Conservation (phyloP, 2,329 filamentous ascomycete genomes). For the Sporothrix pseudoabietina region DNA sequence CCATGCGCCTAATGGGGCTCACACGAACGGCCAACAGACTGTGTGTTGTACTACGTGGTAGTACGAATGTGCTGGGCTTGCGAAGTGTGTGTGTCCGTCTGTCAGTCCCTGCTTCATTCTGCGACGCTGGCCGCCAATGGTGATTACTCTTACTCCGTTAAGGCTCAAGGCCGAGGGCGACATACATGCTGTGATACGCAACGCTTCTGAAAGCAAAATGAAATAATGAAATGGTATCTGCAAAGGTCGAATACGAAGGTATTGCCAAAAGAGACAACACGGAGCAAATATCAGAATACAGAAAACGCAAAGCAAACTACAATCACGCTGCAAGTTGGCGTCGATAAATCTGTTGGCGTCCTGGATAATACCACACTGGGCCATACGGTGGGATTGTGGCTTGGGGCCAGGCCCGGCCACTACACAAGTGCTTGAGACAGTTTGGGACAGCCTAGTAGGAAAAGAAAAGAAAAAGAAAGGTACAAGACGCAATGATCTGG, state of each 20-base stretch:
- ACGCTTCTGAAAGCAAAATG: neutral
- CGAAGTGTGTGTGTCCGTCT: neutral
- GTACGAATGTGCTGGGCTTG: no score
- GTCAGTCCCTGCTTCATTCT: neutral
- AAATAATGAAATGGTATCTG: neutral
- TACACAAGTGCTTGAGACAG: neutral
- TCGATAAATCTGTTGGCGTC: neutral
- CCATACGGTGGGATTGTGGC: neutral
- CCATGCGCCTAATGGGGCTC: neutral
- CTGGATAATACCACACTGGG: neutral
- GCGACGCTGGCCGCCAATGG: neutral
- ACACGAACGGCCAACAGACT: neutral
- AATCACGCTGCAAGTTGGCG: neutral
- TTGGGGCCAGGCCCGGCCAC: constrained; percentile 19
- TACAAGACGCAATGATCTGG: neutral
- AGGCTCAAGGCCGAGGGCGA: neutral
- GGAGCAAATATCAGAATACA: neutral
- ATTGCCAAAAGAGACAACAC: neutral
- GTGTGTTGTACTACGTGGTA: no score
- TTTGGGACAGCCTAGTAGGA: neutral
- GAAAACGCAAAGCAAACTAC: no score
- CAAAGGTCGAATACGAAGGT: neutral
- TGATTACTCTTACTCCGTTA: neutral
- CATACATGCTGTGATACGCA: neutral
- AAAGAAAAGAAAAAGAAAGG: neutral